Base-by-base conservation (phyloP, 371 early-diverging fungal genomes). In the Mucor mucedo region DNA sequence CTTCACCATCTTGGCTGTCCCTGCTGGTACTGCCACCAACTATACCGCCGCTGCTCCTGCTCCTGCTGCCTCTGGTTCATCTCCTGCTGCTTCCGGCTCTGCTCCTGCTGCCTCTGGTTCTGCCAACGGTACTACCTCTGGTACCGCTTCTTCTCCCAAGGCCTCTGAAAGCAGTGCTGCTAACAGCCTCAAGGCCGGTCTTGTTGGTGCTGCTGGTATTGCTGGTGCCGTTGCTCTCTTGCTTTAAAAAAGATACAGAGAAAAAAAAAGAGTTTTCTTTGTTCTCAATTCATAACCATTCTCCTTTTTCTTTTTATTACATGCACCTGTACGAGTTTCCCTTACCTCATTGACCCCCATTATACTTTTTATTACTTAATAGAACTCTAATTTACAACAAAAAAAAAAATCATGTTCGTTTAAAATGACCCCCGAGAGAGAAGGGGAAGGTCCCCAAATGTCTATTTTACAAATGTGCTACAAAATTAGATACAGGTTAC, bases 1-100 rank as follows among this genome's bases (percentile, higher is more conserved):
- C 57, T 79, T 79, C 58, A 76, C 74, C 45, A 79, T 79, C 55
- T 48, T 76, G 13, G 74, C 68, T 49, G 56, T 49, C 48, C 49
- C 63, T 41, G 55, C 63, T 49, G 63, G 63, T 55, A 38, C 52
- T 5, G 48, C 52, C n/a, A 16, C 68, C 52, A 55, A 8, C 56
- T 42, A 30, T 30, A 32, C 61, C 33, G 42, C 61, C 29, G 55
- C 67, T 50, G 2, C 57, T 56, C 30, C 58, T 38, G 11, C 32
- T 30, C 16, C 62, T 53, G 45, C 40, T 35, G 2, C 49, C 14
- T 33, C 53, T 13, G 11, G 45, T 45, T 30, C 54, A 32, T 32
- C 48, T 27, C 38, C 40, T 16, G 27, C 5, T 13, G 38, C 33
- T 58, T n/a, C 32, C 4, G 52, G 52, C 13, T 44, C 52, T 49